Evolutionary conservation across 1,284 basidiomycete genomes (phyloP), one percentile per base, ranked within the genome.

Genomic region (Fomitopsis schrenkii): DNA sequence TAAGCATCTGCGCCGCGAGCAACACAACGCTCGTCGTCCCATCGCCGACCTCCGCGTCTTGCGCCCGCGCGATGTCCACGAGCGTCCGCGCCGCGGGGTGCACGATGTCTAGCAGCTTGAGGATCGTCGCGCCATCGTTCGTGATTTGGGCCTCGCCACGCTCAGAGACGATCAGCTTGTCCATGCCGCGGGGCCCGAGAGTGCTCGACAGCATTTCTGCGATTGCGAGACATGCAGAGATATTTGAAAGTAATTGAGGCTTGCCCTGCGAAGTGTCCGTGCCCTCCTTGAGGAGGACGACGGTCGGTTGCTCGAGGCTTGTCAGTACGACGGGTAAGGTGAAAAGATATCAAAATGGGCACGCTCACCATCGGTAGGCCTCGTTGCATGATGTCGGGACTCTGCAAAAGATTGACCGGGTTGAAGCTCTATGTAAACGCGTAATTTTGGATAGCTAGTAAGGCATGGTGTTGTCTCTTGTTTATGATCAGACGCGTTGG

Each of bases 1-100:
- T 98, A 67, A 99, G 78, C 58, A 99, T 81, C 76, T 99, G 97
- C 0, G 95, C 93, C 9, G 97, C 97, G 55, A 98, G 81, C 10
- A 99, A 82, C 3, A 96, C 94, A 6, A 99, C 97, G 72, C 88
- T 95, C 5, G 97, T 99, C 0, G 97, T 99, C 42, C 97, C 97
- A 78, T 99, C 97, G 58, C 97, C 97, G 55, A 99, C 95, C 77
- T 99, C 97, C 19, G 97, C 96, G 74, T 99, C 97, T 76, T 99
- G 97, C 7, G 97, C 97, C 45, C 97, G 88, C 46, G 96, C 97
- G 73, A 98, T 98, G 73, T 99, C 97, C 58, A 98, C 97, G 57
- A 99, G 82, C 28, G 95, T 97, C 71, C 94, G 88, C 36, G 97
- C 97, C 55, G 97, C 97, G 53, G 97, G 97, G 76, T 99, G 97